phyloP scores from a whole-genome alignment of 1,284 basidiomycete species.

The Veloporphyrellus conicus region DNA sequence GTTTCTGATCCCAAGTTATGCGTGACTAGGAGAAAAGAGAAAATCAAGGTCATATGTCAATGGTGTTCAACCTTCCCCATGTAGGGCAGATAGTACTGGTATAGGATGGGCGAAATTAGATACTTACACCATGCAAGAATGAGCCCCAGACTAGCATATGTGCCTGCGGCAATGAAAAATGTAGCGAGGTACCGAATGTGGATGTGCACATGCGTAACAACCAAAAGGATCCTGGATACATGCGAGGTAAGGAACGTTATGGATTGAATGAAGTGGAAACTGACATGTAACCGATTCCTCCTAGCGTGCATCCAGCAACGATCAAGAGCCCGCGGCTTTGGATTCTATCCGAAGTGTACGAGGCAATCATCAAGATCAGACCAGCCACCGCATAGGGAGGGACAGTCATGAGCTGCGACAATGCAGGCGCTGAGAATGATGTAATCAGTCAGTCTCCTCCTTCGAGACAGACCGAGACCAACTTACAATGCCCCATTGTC shows the following conservation, averaged over 20 bases:
- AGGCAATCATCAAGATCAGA: conserved; percentile 59
- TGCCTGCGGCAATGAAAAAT: conserved; percentile 67
- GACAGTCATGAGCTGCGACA: conserved; percentile 70
- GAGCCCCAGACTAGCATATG: conserved; percentile 63
- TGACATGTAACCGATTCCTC: conserved; percentile 57
- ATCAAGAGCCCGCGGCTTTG: conserved; percentile 69
- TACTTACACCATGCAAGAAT: conserved; percentile 70
- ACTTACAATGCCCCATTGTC: conserved; percentile 59
- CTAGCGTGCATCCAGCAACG: conserved; percentile 44
- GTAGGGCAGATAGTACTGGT: no score
- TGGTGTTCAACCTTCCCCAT: background rate
- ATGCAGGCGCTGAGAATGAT: conserved; percentile 40
- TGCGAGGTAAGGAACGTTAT: background rate
- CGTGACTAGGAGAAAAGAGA: conserved; percentile 41
- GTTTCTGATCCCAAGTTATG: conserved; percentile 77
- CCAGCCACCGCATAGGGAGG: conserved; percentile 78
- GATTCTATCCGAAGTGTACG: conserved; percentile 65
- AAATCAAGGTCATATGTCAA: background rate
- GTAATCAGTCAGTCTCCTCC: background rate
- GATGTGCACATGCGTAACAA: conserved; percentile 33
- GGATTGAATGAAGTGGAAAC: conserved; percentile 1
- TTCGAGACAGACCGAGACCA: background rate
- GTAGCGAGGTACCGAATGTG: conserved; percentile 63
- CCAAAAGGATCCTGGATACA: conserved; percentile 21
- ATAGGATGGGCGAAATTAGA: no score